A percentile compares a stretch with the other conserved stretches of the same genome.
phyloP scores from a whole-genome alignment of 2,329 filamentous ascomycete species.

The Zopfia rhizophila region DNA sequence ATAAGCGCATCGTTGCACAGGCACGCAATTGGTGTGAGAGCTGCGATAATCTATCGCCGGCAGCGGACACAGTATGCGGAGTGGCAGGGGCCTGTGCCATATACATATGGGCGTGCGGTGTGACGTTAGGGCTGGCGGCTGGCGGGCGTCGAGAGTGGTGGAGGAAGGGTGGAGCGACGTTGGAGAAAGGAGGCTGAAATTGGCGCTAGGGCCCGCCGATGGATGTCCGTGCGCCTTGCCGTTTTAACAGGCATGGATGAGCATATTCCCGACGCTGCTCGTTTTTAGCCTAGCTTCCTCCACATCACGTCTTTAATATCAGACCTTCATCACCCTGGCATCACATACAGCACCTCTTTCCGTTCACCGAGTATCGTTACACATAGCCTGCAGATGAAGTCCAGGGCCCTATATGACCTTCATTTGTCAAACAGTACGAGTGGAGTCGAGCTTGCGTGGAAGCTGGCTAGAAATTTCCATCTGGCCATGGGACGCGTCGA shows the following conservation, averaged over 20 bases:
- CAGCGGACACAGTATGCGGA: conserved; percentile 26
- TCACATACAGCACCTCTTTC: conserved; percentile 27
- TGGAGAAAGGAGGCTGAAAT: conserved; percentile 38
- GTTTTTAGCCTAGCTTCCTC: conserved; percentile 45
- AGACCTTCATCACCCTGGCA: conserved; percentile 34
- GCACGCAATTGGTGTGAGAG: conserved; percentile 14
- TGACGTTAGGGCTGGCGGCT: conserved; percentile 9
- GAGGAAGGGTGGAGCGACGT: conserved; percentile 14
- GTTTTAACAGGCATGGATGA: conserved; percentile 27
- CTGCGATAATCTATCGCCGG: conserved; percentile 41
- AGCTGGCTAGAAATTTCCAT: conserved; percentile 18
- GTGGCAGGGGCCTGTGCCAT: conserved; percentile 19
- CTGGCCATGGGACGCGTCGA: conserved; percentile 31
- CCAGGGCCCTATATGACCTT: conserved; percentile 30
- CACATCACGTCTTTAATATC: conserved; percentile 42
- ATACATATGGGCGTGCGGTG: conserved; percentile 26
- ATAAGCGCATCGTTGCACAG: too few relatives aligned
- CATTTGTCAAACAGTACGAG: conserved; percentile 33
- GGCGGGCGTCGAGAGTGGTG: conserved; percentile 25
- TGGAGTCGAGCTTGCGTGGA: conserved; percentile 35
- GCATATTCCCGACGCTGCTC: conserved; percentile 10
- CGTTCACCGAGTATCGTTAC: conserved; percentile 26
- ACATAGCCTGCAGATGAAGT: conserved; percentile 32
- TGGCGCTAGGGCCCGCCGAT: conserved; percentile 22
- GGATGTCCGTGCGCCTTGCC: conserved; percentile 33